Base-by-base conservation (phyloP, 352 stramenopile species). In the Pythium sukuiense region DNA sequence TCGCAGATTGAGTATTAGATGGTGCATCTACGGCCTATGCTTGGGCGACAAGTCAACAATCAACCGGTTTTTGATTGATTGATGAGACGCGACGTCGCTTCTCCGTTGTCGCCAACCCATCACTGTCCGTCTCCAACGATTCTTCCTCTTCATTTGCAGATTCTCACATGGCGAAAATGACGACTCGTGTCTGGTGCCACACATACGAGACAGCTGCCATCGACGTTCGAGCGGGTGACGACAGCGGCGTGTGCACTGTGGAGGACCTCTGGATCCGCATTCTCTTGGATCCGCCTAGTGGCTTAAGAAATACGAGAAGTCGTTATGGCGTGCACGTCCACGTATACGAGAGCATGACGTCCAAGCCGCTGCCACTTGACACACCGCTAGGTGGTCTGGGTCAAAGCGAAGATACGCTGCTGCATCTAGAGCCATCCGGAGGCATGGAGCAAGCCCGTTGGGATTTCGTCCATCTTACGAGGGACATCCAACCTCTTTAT, bases 1-100 rank as follows among this genome's bases (percentile, higher is more conserved):
- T 75, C 69, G 6, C 59, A 75, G 65, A 68, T 75, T 56, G 69
- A 75, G 64, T 75, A 69, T 39, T 70, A 70, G 37, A 4, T 46
- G 11, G 39, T 46, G 39, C 39, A 14, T 46, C 39, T 5, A 35
- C 32, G 8, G 32, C 4, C 8, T 35, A 8, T 3, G 32, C 32
- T n/a, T n/a, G n/a, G 32, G 8, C 4, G 32, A 35, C 3, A 35
- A 35, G 3, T 3, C 32, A 35, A 35, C 32, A 35, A 8, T 8
- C 3, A 35, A 35, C 8, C n/a, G n/a, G n/a, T 35, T 8, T 35
- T 35, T 35, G 32, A 35, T 35, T 35, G 32, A 35, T 35, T 3
- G 32, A 35, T 35, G 32, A 8, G 32, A 35, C 32, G 32, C 32
- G 32, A 8, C 32, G 32, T n/a, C n/a, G n/a, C n/a, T n/a, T n/a